Base-by-base conservation (phyloP, 176 grass and related monocot genomes). In the Dactylis glomerata region DNA sequence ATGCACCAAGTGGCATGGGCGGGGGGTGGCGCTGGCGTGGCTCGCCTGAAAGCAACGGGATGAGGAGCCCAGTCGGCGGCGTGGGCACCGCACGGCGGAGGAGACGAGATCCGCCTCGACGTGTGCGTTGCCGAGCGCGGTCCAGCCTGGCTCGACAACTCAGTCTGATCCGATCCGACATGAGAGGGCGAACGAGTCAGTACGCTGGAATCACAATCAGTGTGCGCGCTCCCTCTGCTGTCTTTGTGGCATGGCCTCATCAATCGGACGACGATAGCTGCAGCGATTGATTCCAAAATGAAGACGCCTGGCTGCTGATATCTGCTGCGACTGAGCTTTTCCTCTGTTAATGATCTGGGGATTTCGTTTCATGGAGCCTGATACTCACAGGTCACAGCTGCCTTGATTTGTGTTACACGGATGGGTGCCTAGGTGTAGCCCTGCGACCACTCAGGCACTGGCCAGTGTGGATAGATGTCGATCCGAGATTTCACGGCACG, bases 31-130 rank as follows among this genome's bases (percentile, higher is more conserved):
- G 36, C n/a, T n/a, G n/a, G 54, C 30, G 41, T 62, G 73, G 13
- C 34, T 71, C 46, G 81, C 45, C 27, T 28, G 82, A 81, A 75
- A 85, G 87, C 76, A 75, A 75, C 58, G 14, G 20, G 70, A 33
- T 16, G 16, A 13, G 7, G 23, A 11, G 67, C 34, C 34, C 46
- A 68, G 73, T n/a, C 37, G 68, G 61, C 37, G 68, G 68, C 68
- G 40, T 32, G 64, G 79, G 79, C 69, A 73, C 69, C 68, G 73
- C 27, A 32, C 65, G 14, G 56, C 38, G 31, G 33, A 49, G 59
- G 30, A 20, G 69, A 73, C 42, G 70, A 31, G 56, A 64, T 64
- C 57, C 77, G 28, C 13, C 0, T 8, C 34, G 55, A 27, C 36
- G 55, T 61, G 76, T 2, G 73, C 49, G 27, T 26, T 24, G 11